A percentile compares a stretch with the other conserved stretches of the same genome.
Evolutionary conservation across 1,139 yeast species (phyloP).

Genomic region (Candida anutae): DNA sequence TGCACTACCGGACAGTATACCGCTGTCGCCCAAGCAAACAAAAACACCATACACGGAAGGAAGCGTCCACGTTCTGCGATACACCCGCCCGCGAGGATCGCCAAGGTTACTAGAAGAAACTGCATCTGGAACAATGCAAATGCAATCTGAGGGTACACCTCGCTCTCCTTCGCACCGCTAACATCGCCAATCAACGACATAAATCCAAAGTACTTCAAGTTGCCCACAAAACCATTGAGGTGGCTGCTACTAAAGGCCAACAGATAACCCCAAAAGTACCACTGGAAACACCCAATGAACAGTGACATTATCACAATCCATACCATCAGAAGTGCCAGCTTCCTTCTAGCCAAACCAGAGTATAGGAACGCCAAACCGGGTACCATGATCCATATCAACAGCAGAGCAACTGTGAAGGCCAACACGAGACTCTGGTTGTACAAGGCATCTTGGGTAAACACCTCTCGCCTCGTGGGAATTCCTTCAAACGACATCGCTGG

Average conservation of each 20-base stretch:
- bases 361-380: slow-evolving; percentile 92
- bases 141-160: slow-evolving; percentile 70
- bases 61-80: slow-evolving; percentile 87
- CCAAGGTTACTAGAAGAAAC: slow-evolving; percentile 83
- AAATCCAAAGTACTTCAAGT: slow-evolving; percentile 75
- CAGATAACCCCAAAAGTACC: slow-evolving; percentile 98
- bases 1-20: slow-evolving; percentile 91
- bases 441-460: slow-evolving; percentile 31
- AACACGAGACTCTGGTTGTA: slow-evolving; percentile 40
- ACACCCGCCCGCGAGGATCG: slow-evolving; percentile 89
- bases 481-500: no score
- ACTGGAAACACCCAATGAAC: slow-evolving; percentile 75
- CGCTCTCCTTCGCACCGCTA: slow-evolving; percentile 37
- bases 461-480: slow-evolving; percentile 17
- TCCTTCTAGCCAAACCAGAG: slow-evolving; percentile 88
- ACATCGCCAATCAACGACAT: slow-evolving; percentile 42
- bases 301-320: slow-evolving; percentile 76
- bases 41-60: slow-evolving; percentile 73
- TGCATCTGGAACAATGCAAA: slow-evolving; percentile 86
- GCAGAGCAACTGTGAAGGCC: slow-evolving; percentile 48
- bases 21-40: slow-evolving; percentile 82
- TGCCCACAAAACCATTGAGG: slow-evolving; percentile 78
- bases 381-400: slow-evolving; percentile 84
- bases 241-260: slow-evolving; percentile 76
- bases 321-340: slow-evolving; percentile 82